Evolutionary conservation across 495 filamentous ascomycete genomes (phyloP).

Genomic region (Neurospora terricola): DNA sequence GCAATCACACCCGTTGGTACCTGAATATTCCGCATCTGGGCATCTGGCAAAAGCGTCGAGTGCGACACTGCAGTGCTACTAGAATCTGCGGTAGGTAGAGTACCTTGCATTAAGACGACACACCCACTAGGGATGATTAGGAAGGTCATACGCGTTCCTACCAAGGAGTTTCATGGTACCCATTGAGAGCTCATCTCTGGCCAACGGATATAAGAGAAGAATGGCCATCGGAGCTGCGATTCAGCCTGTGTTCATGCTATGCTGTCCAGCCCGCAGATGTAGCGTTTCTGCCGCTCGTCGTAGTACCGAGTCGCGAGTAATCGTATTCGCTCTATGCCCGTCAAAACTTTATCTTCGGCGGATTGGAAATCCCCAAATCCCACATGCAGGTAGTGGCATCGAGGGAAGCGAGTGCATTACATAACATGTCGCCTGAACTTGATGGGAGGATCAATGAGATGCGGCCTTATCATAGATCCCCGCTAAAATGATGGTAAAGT

Average conservation of each 20-base stretch:
- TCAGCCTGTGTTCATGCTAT: background rate
- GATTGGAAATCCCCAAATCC: too few species aligned
- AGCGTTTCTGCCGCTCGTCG: background rate
- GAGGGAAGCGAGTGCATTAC: too few species aligned
- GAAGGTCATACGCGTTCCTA: background rate
- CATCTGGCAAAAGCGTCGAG: background rate
- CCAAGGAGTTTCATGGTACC: background rate
- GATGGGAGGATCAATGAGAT: too few species aligned
- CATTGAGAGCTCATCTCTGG: background rate
- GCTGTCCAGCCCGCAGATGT: background rate
- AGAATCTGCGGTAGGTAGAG: background rate
- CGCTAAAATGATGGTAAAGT: too few species aligned
- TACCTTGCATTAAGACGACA: background rate
- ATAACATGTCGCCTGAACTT: too few species aligned
- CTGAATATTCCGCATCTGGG: background rate
- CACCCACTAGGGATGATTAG: background rate
- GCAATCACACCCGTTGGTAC: background rate
- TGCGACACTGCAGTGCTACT: background rate
- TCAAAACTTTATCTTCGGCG: too few species aligned
- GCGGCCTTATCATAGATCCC: too few species aligned
- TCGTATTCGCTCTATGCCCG: too few species aligned
- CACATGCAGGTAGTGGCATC: too few species aligned
- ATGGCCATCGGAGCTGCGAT: background rate
- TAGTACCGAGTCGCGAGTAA: too few species aligned
- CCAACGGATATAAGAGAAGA: background rate